Conservation (phyloP, 2,329 filamentous ascomycete species). For the Knufia fluminis region DNA sequence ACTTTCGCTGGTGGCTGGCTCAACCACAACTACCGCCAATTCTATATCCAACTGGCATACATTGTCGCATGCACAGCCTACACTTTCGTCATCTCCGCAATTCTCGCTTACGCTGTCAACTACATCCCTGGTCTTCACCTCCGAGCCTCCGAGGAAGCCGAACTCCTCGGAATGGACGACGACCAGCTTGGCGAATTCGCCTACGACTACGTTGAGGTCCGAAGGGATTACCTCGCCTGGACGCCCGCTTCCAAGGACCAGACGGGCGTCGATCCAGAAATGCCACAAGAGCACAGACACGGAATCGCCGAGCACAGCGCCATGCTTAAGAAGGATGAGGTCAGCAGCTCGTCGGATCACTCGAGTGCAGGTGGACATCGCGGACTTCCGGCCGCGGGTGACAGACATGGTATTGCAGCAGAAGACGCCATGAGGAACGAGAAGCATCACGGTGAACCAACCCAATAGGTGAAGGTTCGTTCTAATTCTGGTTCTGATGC, state of each 20-base stretch:
- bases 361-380: conserved; percentile 8
- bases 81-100: conserved; percentile 57
- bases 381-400: conserved; percentile 12
- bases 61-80: conserved; percentile 56
- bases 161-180: conserved; percentile 55
- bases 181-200: conserved; percentile 45
- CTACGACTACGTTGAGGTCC: conserved; percentile 45
- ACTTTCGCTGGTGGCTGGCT: conserved; percentile 55
- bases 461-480: neutral
- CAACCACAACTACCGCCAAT: conserved; percentile 60
- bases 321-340: conserved; percentile 42
- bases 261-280: conserved; percentile 35
- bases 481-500: too few species aligned
- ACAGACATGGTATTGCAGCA: conserved; percentile 19
- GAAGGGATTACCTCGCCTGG: conserved; percentile 43
- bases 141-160: conserved; percentile 56
- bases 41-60: conserved; percentile 63
- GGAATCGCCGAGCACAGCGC: conserved; percentile 52
- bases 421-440: conserved; percentile 11
- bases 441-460: neutral
- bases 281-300: conserved; percentile 51
- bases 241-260: conserved; percentile 37
- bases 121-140: conserved; percentile 61
- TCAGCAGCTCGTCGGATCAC: conserved; percentile 7
- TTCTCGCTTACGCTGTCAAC: conserved; percentile 64